A percentile compares a stretch with the other conserved stretches of the same genome.
phyloP scores from a whole-genome alignment of 2,329 filamentous ascomycete genomes.

The Xylariaceae sp. region DNA sequence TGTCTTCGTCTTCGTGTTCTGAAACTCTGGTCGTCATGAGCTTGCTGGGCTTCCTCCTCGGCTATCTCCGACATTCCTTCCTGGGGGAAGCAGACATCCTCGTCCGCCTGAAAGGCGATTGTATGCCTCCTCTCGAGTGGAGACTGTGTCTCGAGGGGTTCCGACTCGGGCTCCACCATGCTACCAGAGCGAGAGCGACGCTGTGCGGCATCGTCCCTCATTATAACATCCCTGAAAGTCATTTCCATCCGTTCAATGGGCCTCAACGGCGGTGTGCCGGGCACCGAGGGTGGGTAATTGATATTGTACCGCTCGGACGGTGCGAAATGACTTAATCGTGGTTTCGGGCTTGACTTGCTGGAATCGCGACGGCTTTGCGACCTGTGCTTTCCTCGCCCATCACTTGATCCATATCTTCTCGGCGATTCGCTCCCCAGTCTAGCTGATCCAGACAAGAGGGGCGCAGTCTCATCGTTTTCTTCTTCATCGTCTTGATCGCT shows the following conservation, averaged over 20 bases:
- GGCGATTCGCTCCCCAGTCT: slow-evolving; percentile 39
- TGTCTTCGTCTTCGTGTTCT: slow-evolving; percentile 59
- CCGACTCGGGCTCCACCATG: slow-evolving; percentile 25
- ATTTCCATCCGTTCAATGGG: slow-evolving; percentile 54
- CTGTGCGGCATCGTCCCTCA: slow-evolving; percentile 64
- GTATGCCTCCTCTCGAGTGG: slow-evolving; percentile 56
- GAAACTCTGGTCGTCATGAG: slow-evolving; percentile 45
- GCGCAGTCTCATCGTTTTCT: slow-evolving; percentile 54
- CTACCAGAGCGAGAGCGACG: slow-evolving; percentile 24
- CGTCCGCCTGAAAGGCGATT: slow-evolving; percentile 68
- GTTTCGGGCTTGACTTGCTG: slow-evolving; percentile 51
- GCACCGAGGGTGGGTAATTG: slow-evolving; percentile 71
- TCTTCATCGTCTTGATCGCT: slow-evolving; percentile 46
- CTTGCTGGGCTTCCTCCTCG: slow-evolving; percentile 68
- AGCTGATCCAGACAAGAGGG: slow-evolving; percentile 53
- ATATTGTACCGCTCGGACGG: slow-evolving; percentile 59
- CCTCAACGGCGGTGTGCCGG: slow-evolving; percentile 60
- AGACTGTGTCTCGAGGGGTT: slow-evolving; percentile 38
- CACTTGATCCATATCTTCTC: slow-evolving; percentile 47
- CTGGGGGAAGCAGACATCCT: slow-evolving; percentile 90
- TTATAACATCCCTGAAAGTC: slow-evolving; percentile 70
- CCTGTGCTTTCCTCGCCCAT: slow-evolving; percentile 39
- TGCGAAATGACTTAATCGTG: slow-evolving; percentile 34
- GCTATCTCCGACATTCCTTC: slow-evolving; percentile 78
- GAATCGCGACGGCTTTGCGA: slow-evolving; percentile 50